Percentiles rank a stretch among this genome's conserved stretches.
These are phyloP conservation scores for Skeletonema menzelii DNA, from an alignment of 108 stramenopile genomes.

Conservation along the genomic window DNA sequence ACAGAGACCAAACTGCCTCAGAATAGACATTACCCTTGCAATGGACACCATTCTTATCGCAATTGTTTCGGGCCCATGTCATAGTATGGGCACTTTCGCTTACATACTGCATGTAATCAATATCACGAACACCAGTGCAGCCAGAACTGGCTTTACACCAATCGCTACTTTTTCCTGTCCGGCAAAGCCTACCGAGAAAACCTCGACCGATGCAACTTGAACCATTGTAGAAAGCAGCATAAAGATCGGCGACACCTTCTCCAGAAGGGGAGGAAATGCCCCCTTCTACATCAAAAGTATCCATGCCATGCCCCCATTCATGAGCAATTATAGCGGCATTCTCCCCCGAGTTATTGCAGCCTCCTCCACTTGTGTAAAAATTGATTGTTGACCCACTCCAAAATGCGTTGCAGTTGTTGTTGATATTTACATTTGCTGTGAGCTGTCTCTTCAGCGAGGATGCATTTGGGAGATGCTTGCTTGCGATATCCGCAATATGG, in stretches of 20 bases:
- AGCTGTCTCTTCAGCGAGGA: slow-evolving; percentile 6
- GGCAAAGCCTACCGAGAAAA: background rate
- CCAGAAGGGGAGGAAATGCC: slow-evolving; percentile 31
- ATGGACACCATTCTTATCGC: background rate
- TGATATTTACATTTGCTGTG: slow-evolving; percentile 13
- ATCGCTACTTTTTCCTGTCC: background rate
- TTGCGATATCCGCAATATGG: slow-evolving; percentile 21
- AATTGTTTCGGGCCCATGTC: background rate
- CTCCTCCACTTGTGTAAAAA: slow-evolving; percentile 19
- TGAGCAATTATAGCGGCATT: slow-evolving; percentile 10
- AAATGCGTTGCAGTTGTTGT: slow-evolving; percentile 23
- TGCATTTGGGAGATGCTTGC: slow-evolving; percentile 17
- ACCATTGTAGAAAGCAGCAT: slow-evolving; percentile 17
- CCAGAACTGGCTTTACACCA: background rate
- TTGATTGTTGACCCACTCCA: slow-evolving; percentile 19
- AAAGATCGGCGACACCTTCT: slow-evolving; percentile 38
- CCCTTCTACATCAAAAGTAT: slow-evolving; percentile 7
- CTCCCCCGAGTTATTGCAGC: slow-evolving; percentile 26
- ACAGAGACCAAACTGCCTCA: slow-evolving; percentile 30
- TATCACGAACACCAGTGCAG: background rate
- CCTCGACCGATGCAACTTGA: slow-evolving; percentile 42
- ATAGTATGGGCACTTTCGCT: background rate
- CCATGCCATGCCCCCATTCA: slow-evolving; percentile 27
- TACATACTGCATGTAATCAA: background rate
- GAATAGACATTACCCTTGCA: slow-evolving; percentile 1